phyloP scores from a whole-genome alignment of 768 basidiomycete species.

The Trametes cingulata region DNA sequence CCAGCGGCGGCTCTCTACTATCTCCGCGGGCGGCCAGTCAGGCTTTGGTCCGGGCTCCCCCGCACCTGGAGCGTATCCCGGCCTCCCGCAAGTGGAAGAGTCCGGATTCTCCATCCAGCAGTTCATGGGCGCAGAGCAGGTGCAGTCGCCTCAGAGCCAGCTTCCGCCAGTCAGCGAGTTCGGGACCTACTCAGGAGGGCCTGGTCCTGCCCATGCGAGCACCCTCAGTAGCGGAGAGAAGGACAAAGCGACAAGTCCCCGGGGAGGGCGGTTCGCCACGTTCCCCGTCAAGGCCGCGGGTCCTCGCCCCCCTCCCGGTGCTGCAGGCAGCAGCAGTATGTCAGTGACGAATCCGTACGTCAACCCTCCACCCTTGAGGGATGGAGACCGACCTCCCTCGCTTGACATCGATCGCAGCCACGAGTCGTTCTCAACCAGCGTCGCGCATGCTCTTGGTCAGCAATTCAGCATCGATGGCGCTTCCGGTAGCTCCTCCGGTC shows the following conservation, averaged over 20 bases:
- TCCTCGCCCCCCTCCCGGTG: slow-evolving; percentile 19
- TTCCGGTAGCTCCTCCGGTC: not conserved
- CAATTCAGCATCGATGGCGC: slow-evolving; percentile 3
- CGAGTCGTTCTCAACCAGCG: slow-evolving; percentile 39
- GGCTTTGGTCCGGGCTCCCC: not conserved
- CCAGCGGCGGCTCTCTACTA: slow-evolving; percentile 1
- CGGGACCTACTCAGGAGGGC: slow-evolving; percentile 17
- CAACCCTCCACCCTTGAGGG: slow-evolving; percentile 15
- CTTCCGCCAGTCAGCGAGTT: slow-evolving; percentile 25
- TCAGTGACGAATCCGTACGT: slow-evolving; percentile 14
- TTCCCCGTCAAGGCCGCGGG: slow-evolving; percentile 54
- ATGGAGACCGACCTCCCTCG: slow-evolving; percentile 34
- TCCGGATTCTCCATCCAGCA: slow-evolving; percentile 8
- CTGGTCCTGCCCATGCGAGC: slow-evolving; percentile 18
- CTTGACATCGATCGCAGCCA: slow-evolving; percentile 26
- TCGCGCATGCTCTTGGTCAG: slow-evolving; percentile 39
- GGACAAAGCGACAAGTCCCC: slow-evolving; percentile 9
- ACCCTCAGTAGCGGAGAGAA: slow-evolving; percentile 18
- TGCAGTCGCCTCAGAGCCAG: not conserved
- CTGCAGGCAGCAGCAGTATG: slow-evolving; percentile 1
- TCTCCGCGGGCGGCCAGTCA: not conserved
- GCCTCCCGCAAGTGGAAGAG: slow-evolving; percentile 19
- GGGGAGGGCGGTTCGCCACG: slow-evolving; percentile 62
- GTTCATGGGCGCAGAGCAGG: slow-evolving; percentile 2
- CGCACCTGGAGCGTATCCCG: not conserved